These are phyloP conservation scores for Kernera saxatilis DNA, from an alignment of 345 rosid species.

Conservation along the genomic window DNA sequence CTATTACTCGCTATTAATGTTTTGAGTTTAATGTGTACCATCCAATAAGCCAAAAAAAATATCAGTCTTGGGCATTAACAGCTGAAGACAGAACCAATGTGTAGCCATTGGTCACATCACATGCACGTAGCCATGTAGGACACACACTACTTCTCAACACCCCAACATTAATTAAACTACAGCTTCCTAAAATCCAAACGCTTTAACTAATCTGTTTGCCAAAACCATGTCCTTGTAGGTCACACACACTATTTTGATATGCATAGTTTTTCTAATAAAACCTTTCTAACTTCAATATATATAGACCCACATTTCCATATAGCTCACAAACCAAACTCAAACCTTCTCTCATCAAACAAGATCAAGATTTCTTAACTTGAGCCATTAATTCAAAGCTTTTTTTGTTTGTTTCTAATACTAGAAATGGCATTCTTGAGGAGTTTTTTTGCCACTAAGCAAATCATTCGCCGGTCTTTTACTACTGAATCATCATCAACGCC, in stretches of 20 bases:
- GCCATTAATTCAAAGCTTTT: background rate
- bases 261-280: background rate
- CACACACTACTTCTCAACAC: constrained; percentile 15
- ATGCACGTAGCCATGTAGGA: constrained; percentile 22
- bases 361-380: background rate
- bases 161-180: constrained; percentile 10
- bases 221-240: constrained; percentile 25
- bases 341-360: constrained; percentile 16
- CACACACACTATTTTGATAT: constrained; percentile 1
- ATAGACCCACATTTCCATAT: constrained; percentile 5
- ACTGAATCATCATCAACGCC: constrained; percentile 31
- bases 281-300: constrained; percentile 5
- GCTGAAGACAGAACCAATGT: constrained; percentile 16
- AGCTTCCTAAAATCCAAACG: background rate
- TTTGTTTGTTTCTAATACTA: background rate
- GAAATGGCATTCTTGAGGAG: constrained; percentile 23
- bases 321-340: constrained; percentile 23
- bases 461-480: constrained; percentile 8
- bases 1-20: background rate
- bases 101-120: constrained; percentile 20
- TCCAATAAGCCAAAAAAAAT: background rate
- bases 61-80: background rate
- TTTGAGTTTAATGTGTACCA: background rate
- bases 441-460: constrained; percentile 17
- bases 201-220: constrained; percentile 2